Evolutionary conservation across 2,329 filamentous ascomycete genomes (phyloP), one percentile per base, ranked within the genome.

Genomic region (Zymoseptoria ardabiliae): DNA sequence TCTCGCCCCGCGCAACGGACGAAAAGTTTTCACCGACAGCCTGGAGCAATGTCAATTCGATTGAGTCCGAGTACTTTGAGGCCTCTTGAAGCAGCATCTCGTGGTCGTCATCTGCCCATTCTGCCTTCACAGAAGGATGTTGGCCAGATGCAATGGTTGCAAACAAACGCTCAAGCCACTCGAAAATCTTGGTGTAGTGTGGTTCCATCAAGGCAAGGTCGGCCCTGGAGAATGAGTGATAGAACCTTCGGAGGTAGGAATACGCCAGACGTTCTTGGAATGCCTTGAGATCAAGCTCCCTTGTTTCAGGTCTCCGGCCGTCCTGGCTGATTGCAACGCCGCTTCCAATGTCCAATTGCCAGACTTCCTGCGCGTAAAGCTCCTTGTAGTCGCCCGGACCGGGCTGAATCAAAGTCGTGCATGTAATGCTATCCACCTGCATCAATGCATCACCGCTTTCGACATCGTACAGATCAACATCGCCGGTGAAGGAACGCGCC

Each of bases 341-440:
- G 49, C 55, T 57, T 53, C 50, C 51, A 49, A 58, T 49, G 30
- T 58, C 56, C 35, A 54, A 35, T 21, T 53, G 28, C 56, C 56
- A 58, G 20, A 58, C 50, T 25, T 53, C 51, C 28, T 54, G 50
- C 19, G 50, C 30, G 30, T 54, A 58, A 20, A 58, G 50, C 22
- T 50, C 56, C 22, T 58, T 58, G 56, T 58, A 53, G 35, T 58
- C 51, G 8, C 22, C 45, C 30, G 56, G 51, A 19, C 50, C 51
- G 22, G 56, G 56, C 56, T 58, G 50, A 22, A 25, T 54, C 51
- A 58, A 53, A 28, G 56, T 49, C 21, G 50, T 53, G 50, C 50
- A 54, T 49, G 56, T 54, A 49, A 58, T 54, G 53, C 53, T 45
- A 20, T 59, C 57, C 23, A 59, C 57, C 28, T 59, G 57, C 57